phyloP scores from a whole-genome alignment of 1,284 basidiomycete genomes.

The Paramarasmius palmivorus region DNA sequence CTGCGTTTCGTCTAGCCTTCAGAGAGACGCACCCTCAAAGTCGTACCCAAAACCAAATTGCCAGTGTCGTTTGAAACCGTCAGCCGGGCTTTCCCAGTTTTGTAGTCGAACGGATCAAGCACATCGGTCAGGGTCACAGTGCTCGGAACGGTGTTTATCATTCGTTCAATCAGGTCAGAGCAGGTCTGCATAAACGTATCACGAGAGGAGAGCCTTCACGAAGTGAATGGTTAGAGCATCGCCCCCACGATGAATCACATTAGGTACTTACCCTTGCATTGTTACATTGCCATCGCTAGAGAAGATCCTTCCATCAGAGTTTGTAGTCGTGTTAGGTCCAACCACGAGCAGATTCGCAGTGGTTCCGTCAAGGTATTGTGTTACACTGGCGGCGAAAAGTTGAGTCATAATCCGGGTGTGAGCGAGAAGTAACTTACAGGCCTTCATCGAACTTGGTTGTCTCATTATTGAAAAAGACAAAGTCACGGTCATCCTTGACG shows the following conservation, averaged over 20 bases:
- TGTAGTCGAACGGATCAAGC: constrained; percentile 2
- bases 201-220: neutral
- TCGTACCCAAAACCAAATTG: neutral
- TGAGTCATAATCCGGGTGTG: neutral
- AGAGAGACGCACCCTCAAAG: neutral
- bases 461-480: constrained; percentile 26
- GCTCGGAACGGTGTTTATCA: constrained; percentile 18
- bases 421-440: neutral
- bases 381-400: constrained; percentile 27
- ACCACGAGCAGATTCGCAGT: constrained; percentile 37
- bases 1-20: neutral
- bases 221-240: neutral
- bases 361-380: constrained; percentile 35
- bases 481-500: neutral
- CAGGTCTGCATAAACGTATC: constrained; percentile 11
- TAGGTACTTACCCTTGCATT: constrained; percentile 27
- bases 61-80: neutral
- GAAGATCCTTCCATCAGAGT: constrained; percentile 38
- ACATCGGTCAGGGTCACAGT: constrained; percentile 6
- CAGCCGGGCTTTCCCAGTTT: neutral
- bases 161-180: constrained; percentile 9
- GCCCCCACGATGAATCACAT: too few species aligned
- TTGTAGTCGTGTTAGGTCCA: constrained; percentile 32
- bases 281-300: constrained; percentile 37
- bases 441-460: constrained; percentile 29